These are phyloP conservation scores for Paecilomyces formosus DNA, from an alignment of 2,329 filamentous ascomycete genomes.

Conservation along the genomic window DNA sequence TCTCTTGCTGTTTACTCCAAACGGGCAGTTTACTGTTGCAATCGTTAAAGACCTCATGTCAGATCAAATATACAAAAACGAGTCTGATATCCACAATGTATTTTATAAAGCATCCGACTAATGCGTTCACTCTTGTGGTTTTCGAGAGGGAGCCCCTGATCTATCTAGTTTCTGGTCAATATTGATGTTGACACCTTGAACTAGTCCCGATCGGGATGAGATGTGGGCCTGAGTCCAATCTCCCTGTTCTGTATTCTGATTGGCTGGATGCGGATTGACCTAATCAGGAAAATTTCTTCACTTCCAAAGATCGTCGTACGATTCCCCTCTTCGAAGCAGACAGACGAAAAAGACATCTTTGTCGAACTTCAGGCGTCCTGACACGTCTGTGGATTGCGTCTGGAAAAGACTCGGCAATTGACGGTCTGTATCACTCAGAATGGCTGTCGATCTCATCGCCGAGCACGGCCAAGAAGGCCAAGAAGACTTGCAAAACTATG, in stretches of 20 bases:
- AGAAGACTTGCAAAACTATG: neutral
- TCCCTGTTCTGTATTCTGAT: neutral
- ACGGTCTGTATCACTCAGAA: neutral
- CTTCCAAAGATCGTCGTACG: neutral
- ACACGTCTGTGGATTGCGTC: neutral
- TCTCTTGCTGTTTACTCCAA: neutral
- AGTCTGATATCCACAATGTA: neutral
- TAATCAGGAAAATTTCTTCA: neutral
- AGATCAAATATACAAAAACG: neutral
- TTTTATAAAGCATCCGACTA: neutral
- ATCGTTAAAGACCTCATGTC: neutral
- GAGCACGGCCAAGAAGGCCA: slow-evolving; percentile 1
- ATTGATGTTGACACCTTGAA: too few relatives aligned
- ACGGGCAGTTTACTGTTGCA: neutral
- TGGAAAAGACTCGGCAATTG: neutral
- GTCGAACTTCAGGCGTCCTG: neutral
- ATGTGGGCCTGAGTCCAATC: neutral
- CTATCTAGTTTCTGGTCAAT: too few relatives aligned
- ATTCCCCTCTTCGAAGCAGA: neutral
- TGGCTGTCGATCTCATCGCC: neutral
- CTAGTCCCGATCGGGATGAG: neutral
- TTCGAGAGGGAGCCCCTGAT: too few relatives aligned
- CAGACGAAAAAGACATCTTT: neutral
- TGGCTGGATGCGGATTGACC: neutral
- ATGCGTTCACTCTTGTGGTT: too few relatives aligned